phyloP scores from a whole-genome alignment of 2,329 filamentous ascomycete species.

The Colletotrichum sp. region DNA sequence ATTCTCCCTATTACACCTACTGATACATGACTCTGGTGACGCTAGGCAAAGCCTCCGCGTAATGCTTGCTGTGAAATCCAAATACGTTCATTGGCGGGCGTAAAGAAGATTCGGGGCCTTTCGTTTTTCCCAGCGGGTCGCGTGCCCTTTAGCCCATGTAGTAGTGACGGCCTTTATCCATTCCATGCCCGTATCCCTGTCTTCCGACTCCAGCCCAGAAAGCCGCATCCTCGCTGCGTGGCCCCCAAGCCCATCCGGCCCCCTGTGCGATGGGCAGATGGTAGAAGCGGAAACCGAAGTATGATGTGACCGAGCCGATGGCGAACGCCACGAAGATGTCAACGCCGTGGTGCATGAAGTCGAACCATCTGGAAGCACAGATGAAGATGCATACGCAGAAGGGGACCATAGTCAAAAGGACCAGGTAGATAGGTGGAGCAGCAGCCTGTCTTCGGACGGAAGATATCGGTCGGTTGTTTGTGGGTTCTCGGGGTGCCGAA shows the following conservation, averaged over 20 bases:
- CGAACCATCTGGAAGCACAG: constrained; percentile 74
- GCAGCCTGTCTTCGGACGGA: constrained; percentile 69
- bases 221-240: constrained; percentile 43
- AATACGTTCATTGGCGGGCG: not conserved
- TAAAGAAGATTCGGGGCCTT: not conserved
- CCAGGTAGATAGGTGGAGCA: constrained; percentile 73
- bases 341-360: constrained; percentile 81
- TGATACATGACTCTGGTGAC: not conserved
- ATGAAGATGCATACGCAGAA: constrained; percentile 74
- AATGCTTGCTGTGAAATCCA: not conserved
- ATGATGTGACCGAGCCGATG: constrained; percentile 70
- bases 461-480: constrained; percentile 24
- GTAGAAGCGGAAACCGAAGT: constrained; percentile 75
- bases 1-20: not conserved
- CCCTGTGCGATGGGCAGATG: constrained; percentile 66
- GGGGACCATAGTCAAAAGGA: constrained; percentile 69
- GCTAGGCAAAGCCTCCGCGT: not conserved
- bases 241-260: constrained; percentile 80
- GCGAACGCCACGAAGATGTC: constrained; percentile 77
- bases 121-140: not conserved
- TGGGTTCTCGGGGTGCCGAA: constrained; percentile 23
- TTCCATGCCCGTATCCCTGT: not conserved
- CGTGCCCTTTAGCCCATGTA: not conserved
- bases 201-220: constrained; percentile 11
- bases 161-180: not conserved